A percentile compares a stretch with the other conserved stretches of the same genome.
Conservation (phyloP, 179 eudicot genomes). For the Spinacia oleracea region DNA sequence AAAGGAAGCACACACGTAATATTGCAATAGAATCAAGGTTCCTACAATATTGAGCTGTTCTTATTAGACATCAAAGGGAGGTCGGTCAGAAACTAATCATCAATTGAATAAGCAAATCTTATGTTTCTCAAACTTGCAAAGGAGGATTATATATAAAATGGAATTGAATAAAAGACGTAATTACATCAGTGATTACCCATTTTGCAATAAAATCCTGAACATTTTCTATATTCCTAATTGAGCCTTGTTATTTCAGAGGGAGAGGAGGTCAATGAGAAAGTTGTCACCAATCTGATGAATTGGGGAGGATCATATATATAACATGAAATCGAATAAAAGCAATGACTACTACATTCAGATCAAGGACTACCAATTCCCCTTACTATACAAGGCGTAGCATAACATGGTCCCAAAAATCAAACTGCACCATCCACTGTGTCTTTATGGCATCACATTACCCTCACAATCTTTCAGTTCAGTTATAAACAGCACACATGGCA, state of each 20-base stretch:
- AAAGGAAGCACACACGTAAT: neutral
- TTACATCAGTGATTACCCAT: neutral
- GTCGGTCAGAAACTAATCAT: neutral
- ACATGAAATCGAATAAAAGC: neutral
- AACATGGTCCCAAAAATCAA: neutral
- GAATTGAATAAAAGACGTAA: too few species aligned
- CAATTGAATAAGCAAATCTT: neutral
- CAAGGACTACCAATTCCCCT: too few species aligned
- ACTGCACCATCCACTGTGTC: neutral
- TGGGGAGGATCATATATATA: neutral
- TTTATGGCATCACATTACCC: neutral
- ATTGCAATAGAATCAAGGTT: neutral
- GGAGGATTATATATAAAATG: neutral
- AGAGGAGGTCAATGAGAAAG: neutral
- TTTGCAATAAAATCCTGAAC: neutral
- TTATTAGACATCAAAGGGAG: neutral
- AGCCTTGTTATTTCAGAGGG: neutral
- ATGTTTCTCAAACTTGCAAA: neutral
- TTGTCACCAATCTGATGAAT: neutral
- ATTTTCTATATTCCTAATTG: too few species aligned
- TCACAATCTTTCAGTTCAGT: neutral
- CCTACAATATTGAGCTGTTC: neutral
- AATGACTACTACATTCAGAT: neutral
- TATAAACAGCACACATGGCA: neutral
- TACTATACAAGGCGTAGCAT: neutral